These are phyloP conservation scores for Colletotrichum incanum DNA, from an alignment of 2,329 filamentous ascomycete genomes.

Conservation along the genomic window DNA sequence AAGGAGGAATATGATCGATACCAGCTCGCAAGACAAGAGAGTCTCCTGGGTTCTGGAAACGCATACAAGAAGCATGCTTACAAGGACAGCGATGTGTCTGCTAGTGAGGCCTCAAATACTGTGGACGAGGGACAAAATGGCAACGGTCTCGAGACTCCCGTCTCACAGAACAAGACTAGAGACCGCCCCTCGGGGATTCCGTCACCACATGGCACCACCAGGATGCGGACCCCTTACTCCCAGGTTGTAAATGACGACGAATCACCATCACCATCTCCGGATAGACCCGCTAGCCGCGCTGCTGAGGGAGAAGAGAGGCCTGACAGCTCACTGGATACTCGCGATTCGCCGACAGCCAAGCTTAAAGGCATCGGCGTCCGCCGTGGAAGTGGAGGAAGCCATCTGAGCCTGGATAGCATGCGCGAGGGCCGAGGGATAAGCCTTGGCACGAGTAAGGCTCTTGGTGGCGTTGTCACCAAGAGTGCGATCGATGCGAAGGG, in stretches of 20 bases:
- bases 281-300: slow-evolving; percentile 30
- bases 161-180: slow-evolving; percentile 22
- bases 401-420: slow-evolving; percentile 59
- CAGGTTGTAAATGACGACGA: slow-evolving; percentile 40
- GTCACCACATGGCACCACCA: slow-evolving; percentile 40
- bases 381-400: slow-evolving; percentile 52
- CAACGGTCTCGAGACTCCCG: slow-evolving; percentile 30
- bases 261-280: slow-evolving; percentile 40
- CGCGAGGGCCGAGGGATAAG: slow-evolving; percentile 58
- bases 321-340: slow-evolving; percentile 30
- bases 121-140: slow-evolving; percentile 23
- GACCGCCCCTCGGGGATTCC: slow-evolving; percentile 37
- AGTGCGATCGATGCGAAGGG: slow-evolving; percentile 45
- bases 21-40: slow-evolving; percentile 65
- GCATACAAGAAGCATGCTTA: slow-evolving; percentile 49
- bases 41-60: slow-evolving; percentile 59
- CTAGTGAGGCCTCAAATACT: slow-evolving; percentile 38
- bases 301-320: slow-evolving; percentile 31
- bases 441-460: slow-evolving; percentile 56
- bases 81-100: slow-evolving; percentile 50
- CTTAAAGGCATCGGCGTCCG: slow-evolving; percentile 50
- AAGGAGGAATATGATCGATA: slow-evolving; percentile 75
- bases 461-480: slow-evolving; percentile 55
- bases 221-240: slow-evolving; percentile 29
- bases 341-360: slow-evolving; percentile 47